Conservation (phyloP, 805 yeast genomes). For the Clavispora asparagi region DNA sequence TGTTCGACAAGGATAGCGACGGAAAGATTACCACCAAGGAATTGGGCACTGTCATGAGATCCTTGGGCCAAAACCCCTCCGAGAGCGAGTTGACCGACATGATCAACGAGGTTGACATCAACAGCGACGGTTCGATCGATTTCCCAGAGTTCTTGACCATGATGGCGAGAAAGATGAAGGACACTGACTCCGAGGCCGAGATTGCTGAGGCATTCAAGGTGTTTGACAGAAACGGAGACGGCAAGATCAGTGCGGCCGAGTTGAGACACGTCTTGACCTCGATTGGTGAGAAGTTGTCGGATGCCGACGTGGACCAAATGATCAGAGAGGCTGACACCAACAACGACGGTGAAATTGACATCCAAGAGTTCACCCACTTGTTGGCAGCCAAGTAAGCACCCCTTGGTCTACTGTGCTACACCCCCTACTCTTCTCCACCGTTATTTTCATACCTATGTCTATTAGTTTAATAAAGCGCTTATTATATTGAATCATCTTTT, state of each 20-base stretch:
- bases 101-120: slow-evolving; percentile 95
- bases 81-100: slow-evolving; percentile 94
- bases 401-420: background rate
- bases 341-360: slow-evolving; percentile 96
- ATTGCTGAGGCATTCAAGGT: slow-evolving; percentile 97
- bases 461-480: background rate
- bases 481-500: background rate
- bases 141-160: slow-evolving; percentile 45
- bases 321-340: slow-evolving; percentile 91
- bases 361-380: slow-evolving; percentile 91
- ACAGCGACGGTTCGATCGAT: slow-evolving; percentile 75
- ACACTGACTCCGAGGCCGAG: slow-evolving; percentile 95
- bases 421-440: background rate
- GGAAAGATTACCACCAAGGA: slow-evolving; percentile 96
- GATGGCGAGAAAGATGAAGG: slow-evolving; percentile 70
- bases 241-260: slow-evolving; percentile 94
- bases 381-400: slow-evolving; percentile 59
- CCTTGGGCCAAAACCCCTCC: slow-evolving; percentile 96
- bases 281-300: slow-evolving; percentile 94
- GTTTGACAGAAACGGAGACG: slow-evolving; percentile 94
- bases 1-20: slow-evolving; percentile 94
- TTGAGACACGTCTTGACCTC: slow-evolving; percentile 95
- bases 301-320: slow-evolving; percentile 97
- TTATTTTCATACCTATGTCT: background rate
- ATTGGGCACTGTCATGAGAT: slow-evolving; percentile 97